Evolutionary conservation across 2,329 filamentous ascomycete species (phyloP).

Genomic region (Diplocarpon rosae): DNA sequence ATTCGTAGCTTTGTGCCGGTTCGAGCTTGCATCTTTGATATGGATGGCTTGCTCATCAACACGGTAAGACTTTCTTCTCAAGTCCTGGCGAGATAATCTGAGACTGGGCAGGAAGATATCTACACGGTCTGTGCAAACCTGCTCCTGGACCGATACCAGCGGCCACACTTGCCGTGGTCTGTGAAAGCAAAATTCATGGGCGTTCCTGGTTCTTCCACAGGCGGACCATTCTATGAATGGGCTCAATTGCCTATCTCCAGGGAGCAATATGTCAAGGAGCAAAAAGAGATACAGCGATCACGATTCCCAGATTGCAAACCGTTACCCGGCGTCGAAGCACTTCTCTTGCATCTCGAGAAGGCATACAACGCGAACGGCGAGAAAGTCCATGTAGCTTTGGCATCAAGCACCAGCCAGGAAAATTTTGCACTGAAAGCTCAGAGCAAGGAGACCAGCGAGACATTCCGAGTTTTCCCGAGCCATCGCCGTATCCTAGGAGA

Average conservation of each 20-base stretch:
- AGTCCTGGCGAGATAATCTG: background rate
- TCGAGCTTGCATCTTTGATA: conserved; percentile 90
- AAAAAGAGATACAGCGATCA: conserved; percentile 50
- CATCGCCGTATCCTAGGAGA: conserved; percentile 70
- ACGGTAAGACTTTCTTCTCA: conserved; percentile 31
- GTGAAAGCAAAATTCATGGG: conserved; percentile 69
- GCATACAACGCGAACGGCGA: conserved; percentile 28
- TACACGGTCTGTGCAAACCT: conserved; percentile 77
- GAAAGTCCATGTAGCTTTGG: conserved; percentile 64
- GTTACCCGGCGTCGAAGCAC: conserved; percentile 61
- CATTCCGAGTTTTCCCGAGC: conserved; percentile 54
- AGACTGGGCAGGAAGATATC: conserved; percentile 49
- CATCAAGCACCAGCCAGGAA: conserved; percentile 51
- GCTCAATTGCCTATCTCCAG: conserved; percentile 66
- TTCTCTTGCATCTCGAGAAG: conserved; percentile 47
- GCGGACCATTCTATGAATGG: conserved; percentile 63
- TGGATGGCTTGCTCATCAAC: conserved; percentile 91
- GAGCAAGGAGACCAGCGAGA: conserved; percentile 36
- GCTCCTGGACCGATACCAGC: conserved; percentile 63
- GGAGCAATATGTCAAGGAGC: conserved; percentile 52
- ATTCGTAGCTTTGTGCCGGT: conserved; percentile 59
- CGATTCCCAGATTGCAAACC: conserved; percentile 63
- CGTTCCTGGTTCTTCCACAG: conserved; percentile 29
- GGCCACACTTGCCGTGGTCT: conserved; percentile 69
- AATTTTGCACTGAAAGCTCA: conserved; percentile 31